phyloP scores from a whole-genome alignment of 441 rosid genomes.

The Erysimum pusillum region DNA sequence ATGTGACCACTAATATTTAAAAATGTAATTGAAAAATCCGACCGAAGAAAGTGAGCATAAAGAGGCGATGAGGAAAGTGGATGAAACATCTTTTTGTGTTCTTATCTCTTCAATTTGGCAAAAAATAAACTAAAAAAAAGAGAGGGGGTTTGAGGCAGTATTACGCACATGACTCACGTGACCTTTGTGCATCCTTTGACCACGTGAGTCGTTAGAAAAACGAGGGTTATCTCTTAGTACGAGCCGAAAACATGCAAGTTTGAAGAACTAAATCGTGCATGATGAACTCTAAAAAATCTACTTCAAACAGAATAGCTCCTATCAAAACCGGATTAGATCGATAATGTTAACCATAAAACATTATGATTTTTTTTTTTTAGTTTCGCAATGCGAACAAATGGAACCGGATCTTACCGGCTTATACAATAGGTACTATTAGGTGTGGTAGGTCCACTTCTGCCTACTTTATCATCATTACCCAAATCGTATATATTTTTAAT shows the following conservation, averaged over 20 bases:
- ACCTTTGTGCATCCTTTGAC: conserved; percentile 38
- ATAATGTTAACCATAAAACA: background rate
- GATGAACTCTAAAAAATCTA: background rate
- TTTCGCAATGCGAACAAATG: conserved; percentile 17
- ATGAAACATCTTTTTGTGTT: conserved; percentile 24
- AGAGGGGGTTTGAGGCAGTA: background rate
- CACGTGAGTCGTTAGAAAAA: conserved; percentile 29
- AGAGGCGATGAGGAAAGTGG: conserved; percentile 37
- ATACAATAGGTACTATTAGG: conserved; percentile 20
- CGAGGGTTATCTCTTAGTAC: conserved; percentile 8
- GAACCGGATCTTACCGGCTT: conserved; percentile 10
- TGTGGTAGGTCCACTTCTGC: conserved; percentile 15
- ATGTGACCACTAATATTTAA: conserved; percentile 33
- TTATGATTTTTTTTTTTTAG: background rate
- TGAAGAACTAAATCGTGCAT: conserved; percentile 1
- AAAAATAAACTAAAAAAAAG: background rate
- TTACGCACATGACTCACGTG: conserved; percentile 40
- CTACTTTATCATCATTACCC: conserved; percentile 26
- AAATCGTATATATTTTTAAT: conserved; percentile 16
- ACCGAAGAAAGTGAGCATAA: conserved; percentile 32
- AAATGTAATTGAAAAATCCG: conserved; percentile 41
- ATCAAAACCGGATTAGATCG: background rate
- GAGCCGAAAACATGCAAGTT: background rate
- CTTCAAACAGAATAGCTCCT: background rate
- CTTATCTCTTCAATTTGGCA: conserved; percentile 41